phyloP scores from a whole-genome alignment of 2,329 filamentous ascomycete genomes.

The Onygenales sp. region DNA sequence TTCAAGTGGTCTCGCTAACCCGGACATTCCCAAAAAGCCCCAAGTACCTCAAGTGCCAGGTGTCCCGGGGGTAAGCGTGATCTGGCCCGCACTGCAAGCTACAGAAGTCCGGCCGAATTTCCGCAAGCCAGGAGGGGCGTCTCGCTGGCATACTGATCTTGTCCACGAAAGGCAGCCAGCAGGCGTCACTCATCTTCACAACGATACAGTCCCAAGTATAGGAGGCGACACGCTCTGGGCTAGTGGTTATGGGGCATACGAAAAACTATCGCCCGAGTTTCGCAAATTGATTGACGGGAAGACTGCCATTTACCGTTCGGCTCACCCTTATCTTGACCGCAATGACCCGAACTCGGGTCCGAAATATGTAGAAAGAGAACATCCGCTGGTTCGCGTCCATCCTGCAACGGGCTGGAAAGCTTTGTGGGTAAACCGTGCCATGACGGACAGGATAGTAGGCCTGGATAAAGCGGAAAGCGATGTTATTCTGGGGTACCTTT shows the following conservation, averaged over 20 bases:
- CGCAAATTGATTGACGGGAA: slow-evolving; percentile 61
- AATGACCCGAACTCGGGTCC: slow-evolving; percentile 52
- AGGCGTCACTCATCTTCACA: slow-evolving; percentile 61
- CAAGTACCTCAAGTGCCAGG: slow-evolving; percentile 64
- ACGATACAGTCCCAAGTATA: slow-evolving; percentile 54
- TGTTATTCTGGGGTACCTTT: slow-evolving; percentile 56
- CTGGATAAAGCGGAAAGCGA: slow-evolving; percentile 62
- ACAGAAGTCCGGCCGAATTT: slow-evolving; percentile 54
- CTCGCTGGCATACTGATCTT: slow-evolving; percentile 61
- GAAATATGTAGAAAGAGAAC: slow-evolving; percentile 56
- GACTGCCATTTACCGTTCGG: slow-evolving; percentile 55
- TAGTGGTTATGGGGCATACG: slow-evolving; percentile 60
- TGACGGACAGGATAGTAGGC: slow-evolving; percentile 60
- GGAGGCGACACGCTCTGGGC: slow-evolving; percentile 69
- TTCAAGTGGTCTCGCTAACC: too few species aligned
- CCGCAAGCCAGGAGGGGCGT: slow-evolving; percentile 57
- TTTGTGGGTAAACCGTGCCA: slow-evolving; percentile 60
- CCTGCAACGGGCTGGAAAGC: slow-evolving; percentile 67
- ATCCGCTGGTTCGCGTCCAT: slow-evolving; percentile 61
- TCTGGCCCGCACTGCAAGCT: slow-evolving; percentile 60
- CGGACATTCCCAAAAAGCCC: slow-evolving; percentile 36
- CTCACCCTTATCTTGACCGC: slow-evolving; percentile 59
- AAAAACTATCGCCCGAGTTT: slow-evolving; percentile 62
- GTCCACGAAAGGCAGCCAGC: slow-evolving; percentile 63
- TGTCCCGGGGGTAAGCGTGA: slow-evolving; percentile 53